Conservation (phyloP, 257 asterid species). For the Forsythia suspensa region DNA sequence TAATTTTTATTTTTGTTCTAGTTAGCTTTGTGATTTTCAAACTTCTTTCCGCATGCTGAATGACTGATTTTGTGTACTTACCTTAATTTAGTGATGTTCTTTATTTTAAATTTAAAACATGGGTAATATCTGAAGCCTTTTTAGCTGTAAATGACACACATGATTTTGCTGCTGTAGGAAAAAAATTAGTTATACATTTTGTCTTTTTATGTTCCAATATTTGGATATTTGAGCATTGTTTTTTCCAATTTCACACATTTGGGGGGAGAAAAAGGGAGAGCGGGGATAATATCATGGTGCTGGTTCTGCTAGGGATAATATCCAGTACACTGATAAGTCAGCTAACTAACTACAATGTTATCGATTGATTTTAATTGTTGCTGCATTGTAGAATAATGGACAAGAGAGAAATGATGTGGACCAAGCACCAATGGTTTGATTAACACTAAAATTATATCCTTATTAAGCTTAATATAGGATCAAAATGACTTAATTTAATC, state of each 20-base stretch:
- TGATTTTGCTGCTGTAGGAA: background rate
- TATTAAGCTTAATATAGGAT: background rate
- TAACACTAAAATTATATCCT: background rate
- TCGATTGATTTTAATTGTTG: background rate
- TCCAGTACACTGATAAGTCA: too few relatives aligned
- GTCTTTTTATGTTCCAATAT: too few relatives aligned
- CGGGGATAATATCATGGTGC: background rate
- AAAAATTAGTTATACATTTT: background rate
- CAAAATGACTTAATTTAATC: background rate
- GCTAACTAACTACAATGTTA: background rate
- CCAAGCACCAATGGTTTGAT: background rate
- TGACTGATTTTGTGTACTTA: background rate
- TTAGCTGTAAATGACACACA: background rate
- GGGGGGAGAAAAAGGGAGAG: background rate
- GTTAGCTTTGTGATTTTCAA: background rate
- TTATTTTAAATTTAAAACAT: background rate
- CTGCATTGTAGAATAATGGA: background rate
- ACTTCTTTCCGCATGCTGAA: background rate
- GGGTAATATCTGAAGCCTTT: background rate
- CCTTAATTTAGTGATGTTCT: background rate
- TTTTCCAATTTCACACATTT: background rate
- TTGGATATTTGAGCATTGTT: background rate
- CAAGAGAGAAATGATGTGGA: background rate
- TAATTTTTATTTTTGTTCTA: conserved; percentile 1
- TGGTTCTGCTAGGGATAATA: too few relatives aligned